Evolutionary conservation across 2,329 filamentous ascomycete genomes (phyloP).

Genomic region (Hymenoscyphus repandus): DNA sequence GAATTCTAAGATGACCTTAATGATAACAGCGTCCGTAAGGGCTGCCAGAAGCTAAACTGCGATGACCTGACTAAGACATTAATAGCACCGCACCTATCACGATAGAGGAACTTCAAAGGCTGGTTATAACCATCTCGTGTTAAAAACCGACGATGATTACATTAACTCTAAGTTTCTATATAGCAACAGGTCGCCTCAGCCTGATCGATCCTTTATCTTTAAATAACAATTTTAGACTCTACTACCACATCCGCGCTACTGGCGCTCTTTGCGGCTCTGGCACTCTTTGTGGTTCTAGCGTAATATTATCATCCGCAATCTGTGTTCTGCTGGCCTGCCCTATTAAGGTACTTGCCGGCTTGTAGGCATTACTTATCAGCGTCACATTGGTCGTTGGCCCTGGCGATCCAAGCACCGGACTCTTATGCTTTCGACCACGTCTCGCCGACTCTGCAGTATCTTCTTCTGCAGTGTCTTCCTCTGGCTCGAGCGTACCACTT

Average conservation of each 20-base stretch:
- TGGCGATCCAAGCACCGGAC: constrained; percentile 1
- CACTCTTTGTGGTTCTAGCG: too few relatives aligned
- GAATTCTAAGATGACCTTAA: constrained; percentile 3
- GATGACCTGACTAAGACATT: constrained; percentile 14
- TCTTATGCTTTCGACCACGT: constrained; percentile 1
- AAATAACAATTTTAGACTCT: constrained; percentile 11
- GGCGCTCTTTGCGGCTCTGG: background rate
- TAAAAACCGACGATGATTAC: constrained; percentile 15
- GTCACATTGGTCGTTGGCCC: background rate
- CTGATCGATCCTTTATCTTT: constrained; percentile 11
- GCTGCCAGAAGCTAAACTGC: constrained; percentile 7
- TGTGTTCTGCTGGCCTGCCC: background rate
- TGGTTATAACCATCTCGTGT: constrained; percentile 7
- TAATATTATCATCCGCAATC: too few relatives aligned
- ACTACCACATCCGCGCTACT: constrained; percentile 21
- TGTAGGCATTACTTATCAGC: background rate
- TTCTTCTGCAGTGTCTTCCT: background rate
- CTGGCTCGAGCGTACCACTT: background rate
- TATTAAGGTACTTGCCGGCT: background rate
- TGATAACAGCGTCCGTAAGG: background rate
- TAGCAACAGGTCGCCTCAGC: constrained; percentile 16
- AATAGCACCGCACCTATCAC: background rate
- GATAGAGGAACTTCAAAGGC: constrained; percentile 8
- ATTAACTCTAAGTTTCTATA: constrained; percentile 16
- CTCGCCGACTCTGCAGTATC: background rate